Evolutionary conservation across 441 rosid species (phyloP).

Genomic region (Metrosideros polymorpha): DNA sequence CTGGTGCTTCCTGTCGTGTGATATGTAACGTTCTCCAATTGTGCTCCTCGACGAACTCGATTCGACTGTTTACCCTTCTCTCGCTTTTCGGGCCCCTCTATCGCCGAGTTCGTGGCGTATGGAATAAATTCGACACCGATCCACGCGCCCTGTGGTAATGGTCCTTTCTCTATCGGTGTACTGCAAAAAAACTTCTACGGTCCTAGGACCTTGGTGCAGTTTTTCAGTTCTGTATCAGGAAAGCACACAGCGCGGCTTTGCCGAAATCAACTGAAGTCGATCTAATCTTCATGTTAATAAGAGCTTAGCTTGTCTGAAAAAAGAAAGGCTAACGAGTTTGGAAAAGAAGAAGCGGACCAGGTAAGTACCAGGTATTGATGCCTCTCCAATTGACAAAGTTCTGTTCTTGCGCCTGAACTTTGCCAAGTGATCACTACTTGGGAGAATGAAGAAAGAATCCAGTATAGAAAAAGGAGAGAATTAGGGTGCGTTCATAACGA

Average conservation of each 20-base stretch:
- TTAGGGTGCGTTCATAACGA: no score
- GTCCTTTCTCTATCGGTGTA: not conserved
- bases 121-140: not conserved
- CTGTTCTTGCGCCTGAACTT: not conserved
- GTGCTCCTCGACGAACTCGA: not conserved
- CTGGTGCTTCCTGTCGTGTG: not conserved
- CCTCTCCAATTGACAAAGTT: not conserved
- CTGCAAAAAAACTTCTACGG: not conserved
- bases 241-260: not conserved
- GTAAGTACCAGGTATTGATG: not conserved
- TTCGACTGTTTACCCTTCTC: not conserved
- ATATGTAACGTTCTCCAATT: not conserved
- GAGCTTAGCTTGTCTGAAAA: not conserved
- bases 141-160: not conserved
- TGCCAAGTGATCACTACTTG: not conserved
- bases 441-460: not conserved
- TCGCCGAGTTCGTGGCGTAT: not conserved
- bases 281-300: not conserved
- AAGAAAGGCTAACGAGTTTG: not conserved
- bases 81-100: not conserved
- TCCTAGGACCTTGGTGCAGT: not conserved
- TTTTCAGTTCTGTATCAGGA: not conserved
- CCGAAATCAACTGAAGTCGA: not conserved
- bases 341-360: not conserved
- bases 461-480: not conserved